Evolutionary conservation across 2,329 filamentous ascomycete genomes (phyloP), one percentile per base, ranked within the genome.

Genomic region (Nigrospora oryzae): DNA sequence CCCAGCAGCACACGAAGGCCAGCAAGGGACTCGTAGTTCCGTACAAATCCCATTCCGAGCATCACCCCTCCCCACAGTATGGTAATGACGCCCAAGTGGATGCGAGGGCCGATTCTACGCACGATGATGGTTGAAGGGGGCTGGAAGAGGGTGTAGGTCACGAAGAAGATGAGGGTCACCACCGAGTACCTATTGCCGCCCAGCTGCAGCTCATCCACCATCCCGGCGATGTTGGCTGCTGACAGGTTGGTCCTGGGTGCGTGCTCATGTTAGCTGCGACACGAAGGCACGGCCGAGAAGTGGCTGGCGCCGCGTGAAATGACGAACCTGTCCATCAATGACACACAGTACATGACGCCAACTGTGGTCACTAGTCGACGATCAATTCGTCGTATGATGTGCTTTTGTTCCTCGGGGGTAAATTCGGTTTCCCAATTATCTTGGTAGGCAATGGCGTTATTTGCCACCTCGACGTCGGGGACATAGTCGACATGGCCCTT

Each of bases 151-250:
- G 84, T 75, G 60, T 89, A 89, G 1, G 83, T 76, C 52, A 86
- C 71, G 69, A 88, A 89, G 68, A 89, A 89, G 55, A 87, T 71
- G 33, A 88, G 68, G 4, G 83, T 83, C 46, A 84, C 73, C 54
- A 88, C 75, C n/a, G 78, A 75, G 36, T 63, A 63, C 56, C 70
- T 65, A 43, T 68, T 66, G 6, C 66, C 68, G 1, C 66, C 38
- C 2, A 80, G 60, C 3, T 56, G 39, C 23, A 80, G 61, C 40
- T 79, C 76, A 2, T 49, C 50, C 14, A 58, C 55, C 73, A 79
- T 77, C 43, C 76, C 86, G 16, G 87, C 86, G 59, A 91, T 83
- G 38, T 78, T 78, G 36, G 85, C 86, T 17, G 78, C 71, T n/a
- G 78, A 78, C 59, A 90, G 65, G 62, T 91, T 91, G 2, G 84